Evolutionary conservation across 176 grass and related monocot species (phyloP), one percentile per base, ranked within the genome.

Genomic region (Zea luxurians): DNA sequence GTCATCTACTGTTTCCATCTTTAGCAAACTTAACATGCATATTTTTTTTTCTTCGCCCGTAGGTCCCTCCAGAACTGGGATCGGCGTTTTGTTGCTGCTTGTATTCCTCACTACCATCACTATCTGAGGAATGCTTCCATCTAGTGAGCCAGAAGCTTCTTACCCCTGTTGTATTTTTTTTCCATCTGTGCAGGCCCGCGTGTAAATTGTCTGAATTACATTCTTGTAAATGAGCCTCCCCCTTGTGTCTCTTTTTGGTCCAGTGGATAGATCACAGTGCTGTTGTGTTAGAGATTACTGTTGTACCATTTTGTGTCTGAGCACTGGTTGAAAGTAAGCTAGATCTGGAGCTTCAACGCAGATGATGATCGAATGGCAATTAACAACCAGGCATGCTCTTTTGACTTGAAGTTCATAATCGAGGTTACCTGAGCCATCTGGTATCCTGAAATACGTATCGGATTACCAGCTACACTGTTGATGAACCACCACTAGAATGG

Each of bases 141-240:
- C 73, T 77, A 62, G 72, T 50, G 78, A 78, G 61, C 36, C 78
- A 82, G 73, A 80, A 86, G 80, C 44, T 10, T 55, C 66, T 70
- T 35, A 20, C 8, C 53, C 21, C 8, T 13, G 37, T 80, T 48
- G 6, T 76, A 71, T 76, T 84, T 86, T 84, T 86, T 83, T 53
- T 71, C 70, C 61, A 64, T 10, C 50, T 83, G 74, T 86, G 74
- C 75, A 86, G 83, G 75, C 80, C 88, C 10, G 34, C 6, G n/a
- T 90, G 84, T 90, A 90, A 83, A 90, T 90, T 90, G 77, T 61
- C 78, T 64, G 70, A 48, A 75, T 83, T 79, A 41, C 64, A 79
- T 85, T 76, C 80, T 70, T 86, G 84, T 90, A 90, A 86, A 90
- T 86, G 84, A 86, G 84, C 76, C 35, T 63, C 47, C 20, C 70